A percentile compares a stretch with the other conserved stretches of the same genome.
phyloP scores from a whole-genome alignment of 164 flowering plant genomes.

The Annona cherimola region DNA sequence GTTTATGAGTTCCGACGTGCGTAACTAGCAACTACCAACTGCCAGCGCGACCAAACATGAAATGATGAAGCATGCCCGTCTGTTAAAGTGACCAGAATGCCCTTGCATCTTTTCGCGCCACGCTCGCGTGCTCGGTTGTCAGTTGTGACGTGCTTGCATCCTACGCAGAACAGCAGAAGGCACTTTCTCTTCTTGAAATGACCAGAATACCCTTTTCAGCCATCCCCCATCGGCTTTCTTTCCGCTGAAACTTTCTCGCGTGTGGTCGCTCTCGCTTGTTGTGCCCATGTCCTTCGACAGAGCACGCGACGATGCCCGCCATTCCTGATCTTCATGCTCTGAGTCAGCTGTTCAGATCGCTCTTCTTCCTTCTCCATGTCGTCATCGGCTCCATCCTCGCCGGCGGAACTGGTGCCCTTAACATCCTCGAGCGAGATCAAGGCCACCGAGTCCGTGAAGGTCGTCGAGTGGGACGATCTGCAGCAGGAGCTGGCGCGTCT shows the following conservation, averaged over 20 bases:
- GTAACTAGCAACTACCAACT: no score
- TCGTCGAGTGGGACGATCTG: slow-evolving; percentile 83
- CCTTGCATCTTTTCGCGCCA: no score
- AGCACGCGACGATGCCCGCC: slow-evolving; percentile 24
- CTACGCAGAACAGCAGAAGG: not conserved
- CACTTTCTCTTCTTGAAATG: not conserved
- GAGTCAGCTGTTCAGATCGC: slow-evolving; percentile 4
- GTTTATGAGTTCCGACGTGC: no score
- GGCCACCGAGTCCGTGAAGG: slow-evolving; percentile 24
- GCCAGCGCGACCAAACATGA: no score
- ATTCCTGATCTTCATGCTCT: slow-evolving; percentile 15
- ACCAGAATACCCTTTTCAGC: not conserved
- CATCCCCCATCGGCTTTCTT: not conserved
- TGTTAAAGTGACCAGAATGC: no score
- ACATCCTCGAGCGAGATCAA: slow-evolving; percentile 4
- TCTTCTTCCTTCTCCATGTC: not conserved
- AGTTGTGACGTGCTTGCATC: no score
- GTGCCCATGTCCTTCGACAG: slow-evolving; percentile 1
- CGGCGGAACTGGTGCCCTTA: slow-evolving; percentile 19
- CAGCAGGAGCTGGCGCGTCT: slow-evolving; percentile 73
- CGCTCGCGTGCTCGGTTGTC: no score
- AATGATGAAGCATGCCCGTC: no score
- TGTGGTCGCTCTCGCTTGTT: not conserved
- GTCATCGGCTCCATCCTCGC: slow-evolving; percentile 11
- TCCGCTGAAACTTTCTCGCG: not conserved